phyloP scores from a whole-genome alignment of 1,284 basidiomycete genomes.

The Athelia psychrophila region DNA sequence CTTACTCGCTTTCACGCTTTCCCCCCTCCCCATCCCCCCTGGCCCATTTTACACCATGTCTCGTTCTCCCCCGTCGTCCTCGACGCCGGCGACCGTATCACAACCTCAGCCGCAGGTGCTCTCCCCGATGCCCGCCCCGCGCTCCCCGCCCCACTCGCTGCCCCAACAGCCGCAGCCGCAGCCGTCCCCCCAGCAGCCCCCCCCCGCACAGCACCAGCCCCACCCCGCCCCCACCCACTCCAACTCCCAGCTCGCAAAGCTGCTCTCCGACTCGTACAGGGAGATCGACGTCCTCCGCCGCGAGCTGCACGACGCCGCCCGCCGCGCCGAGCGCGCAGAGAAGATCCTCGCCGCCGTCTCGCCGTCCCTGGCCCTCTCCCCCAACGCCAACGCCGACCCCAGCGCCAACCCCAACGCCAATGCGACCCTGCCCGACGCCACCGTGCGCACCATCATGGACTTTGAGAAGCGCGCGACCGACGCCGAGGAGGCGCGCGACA shows the following conservation, averaged over 20 bases:
- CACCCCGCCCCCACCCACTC: not conserved
- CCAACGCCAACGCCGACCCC: constrained; percentile 12
- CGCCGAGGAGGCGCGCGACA: constrained; percentile 54
- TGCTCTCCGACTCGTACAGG: constrained; percentile 49
- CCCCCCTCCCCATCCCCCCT: too few relatives aligned
- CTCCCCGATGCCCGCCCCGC: not conserved
- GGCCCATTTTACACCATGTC: too few relatives aligned
- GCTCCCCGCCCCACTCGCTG: not conserved
- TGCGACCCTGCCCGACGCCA: constrained; percentile 16
- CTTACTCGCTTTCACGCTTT: too few relatives aligned
- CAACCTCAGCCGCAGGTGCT: too few relatives aligned
- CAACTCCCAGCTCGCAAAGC: constrained; percentile 47
- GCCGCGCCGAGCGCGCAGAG: constrained; percentile 54
- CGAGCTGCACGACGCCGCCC: constrained; percentile 39
- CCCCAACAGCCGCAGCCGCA: not conserved
- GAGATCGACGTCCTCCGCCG: constrained; percentile 48
- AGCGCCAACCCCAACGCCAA: constrained; percentile 16
- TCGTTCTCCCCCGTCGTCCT: too few relatives aligned
- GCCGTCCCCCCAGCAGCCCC: constrained; percentile 25
- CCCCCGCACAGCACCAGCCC: not conserved
- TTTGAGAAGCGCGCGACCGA: constrained; percentile 46
- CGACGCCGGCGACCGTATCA: too few relatives aligned
- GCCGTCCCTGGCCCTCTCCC: constrained; percentile 16
- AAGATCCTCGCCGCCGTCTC: constrained; percentile 32
- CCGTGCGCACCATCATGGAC: constrained; percentile 23